phyloP scores from a whole-genome alignment of 1,139 yeast genomes.

The Trichomonascaceae sp. region DNA sequence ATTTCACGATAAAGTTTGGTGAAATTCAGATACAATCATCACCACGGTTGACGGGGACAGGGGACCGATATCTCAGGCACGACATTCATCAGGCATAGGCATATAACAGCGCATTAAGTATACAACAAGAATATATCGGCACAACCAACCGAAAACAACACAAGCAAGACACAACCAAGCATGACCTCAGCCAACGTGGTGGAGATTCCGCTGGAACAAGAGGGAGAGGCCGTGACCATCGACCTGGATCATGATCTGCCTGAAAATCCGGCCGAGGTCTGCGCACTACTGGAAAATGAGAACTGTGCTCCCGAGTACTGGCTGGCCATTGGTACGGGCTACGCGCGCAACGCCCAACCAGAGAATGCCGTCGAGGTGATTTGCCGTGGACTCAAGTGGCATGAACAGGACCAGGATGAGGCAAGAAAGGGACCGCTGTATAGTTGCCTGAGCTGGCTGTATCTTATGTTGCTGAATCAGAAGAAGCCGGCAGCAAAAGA shows the following conservation, averaged over 20 bases:
- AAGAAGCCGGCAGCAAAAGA: constrained; percentile 28
- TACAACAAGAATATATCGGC: too few species aligned
- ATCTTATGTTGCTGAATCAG: constrained; percentile 28
- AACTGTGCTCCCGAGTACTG: constrained; percentile 65
- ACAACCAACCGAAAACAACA: too few species aligned
- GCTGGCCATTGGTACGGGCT: constrained; percentile 73
- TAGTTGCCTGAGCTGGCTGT: constrained; percentile 62
- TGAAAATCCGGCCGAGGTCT: constrained; percentile 76
- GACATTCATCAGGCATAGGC: too few species aligned
- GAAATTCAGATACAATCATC: too few species aligned
- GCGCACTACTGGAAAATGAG: constrained; percentile 66
- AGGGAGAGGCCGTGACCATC: constrained; percentile 29
- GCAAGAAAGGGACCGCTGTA: constrained; percentile 44
- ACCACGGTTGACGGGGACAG: too few species aligned
- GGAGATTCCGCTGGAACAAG: constrained; percentile 29
- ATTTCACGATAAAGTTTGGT: too few species aligned
- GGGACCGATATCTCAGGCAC: too few species aligned
- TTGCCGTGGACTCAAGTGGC: constrained; percentile 48
- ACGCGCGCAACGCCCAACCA: constrained; percentile 46
- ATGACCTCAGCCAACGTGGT: constrained; percentile 22
- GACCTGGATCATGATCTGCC: constrained; percentile 58
- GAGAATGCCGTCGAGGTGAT: constrained; percentile 56
- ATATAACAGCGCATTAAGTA: too few species aligned
- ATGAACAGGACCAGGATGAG: constrained; percentile 30
- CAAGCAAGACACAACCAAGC: too few species aligned